phyloP scores from a whole-genome alignment of 2,329 filamentous ascomycete species.

The Apiospora phragmitis region DNA sequence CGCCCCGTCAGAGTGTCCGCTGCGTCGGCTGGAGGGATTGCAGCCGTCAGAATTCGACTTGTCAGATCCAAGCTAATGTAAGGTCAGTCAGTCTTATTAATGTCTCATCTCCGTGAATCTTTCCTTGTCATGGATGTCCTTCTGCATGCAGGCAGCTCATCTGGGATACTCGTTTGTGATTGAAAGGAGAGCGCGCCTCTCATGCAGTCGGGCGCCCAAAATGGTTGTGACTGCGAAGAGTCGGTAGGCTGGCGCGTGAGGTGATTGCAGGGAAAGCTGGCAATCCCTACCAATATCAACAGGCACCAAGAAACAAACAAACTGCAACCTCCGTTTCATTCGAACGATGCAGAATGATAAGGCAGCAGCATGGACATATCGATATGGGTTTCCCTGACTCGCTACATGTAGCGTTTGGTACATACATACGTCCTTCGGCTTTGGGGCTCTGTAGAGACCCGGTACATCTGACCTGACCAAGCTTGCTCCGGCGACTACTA shows the following conservation, averaged over 20 bases:
- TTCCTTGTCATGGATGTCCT: not conserved
- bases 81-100: not conserved
- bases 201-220: not conserved
- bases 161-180: not conserved
- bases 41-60: not conserved
- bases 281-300: not conserved
- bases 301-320: not conserved
- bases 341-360: not conserved
- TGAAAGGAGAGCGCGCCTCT: not conserved
- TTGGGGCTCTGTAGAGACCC: not conserved
- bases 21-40: not conserved
- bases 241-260: not conserved
- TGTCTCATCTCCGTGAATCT: not conserved
- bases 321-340: not conserved
- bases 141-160: not conserved
- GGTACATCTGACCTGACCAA: not conserved
- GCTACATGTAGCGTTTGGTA: not conserved
- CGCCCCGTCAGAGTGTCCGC: not conserved
- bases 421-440: not conserved
- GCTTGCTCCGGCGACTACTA: not conserved
- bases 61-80: not conserved
- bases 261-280: not conserved
- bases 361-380: not conserved
- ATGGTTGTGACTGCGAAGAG: not conserved
- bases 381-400: not conserved